Conservation (phyloP, 352 stramenopile species). For the Phytopythium cucurbitacearum region DNA sequence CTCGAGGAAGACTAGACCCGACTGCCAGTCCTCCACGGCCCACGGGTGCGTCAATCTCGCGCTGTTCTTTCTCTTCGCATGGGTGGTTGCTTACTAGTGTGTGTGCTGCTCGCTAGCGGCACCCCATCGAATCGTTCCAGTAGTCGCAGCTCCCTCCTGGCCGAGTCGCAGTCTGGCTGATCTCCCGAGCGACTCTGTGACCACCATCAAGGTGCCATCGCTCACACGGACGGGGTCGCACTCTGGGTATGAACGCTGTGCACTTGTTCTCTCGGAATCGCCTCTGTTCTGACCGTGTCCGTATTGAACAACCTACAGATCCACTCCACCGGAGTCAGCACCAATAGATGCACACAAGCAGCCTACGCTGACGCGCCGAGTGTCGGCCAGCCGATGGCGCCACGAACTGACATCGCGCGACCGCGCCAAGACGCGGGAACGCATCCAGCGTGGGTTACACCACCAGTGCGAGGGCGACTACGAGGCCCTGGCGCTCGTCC, state of each 20-base stretch:
- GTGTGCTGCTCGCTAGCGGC: too few relatives aligned
- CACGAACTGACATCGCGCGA: slow-evolving; percentile 50
- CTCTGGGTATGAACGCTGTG: slow-evolving; percentile 1
- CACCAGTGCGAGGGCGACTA: slow-evolving; percentile 54
- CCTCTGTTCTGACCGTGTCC: background rate
- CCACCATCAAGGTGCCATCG: slow-evolving; percentile 3
- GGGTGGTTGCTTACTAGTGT: too few relatives aligned
- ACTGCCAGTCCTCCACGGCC: slow-evolving; percentile 25
- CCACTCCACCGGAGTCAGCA: slow-evolving; percentile 5
- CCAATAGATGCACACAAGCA: slow-evolving; percentile 12
- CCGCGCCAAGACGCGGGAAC: slow-evolving; percentile 52
- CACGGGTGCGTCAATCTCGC: background rate
- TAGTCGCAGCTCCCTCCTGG: background rate
- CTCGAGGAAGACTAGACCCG: slow-evolving; percentile 26
- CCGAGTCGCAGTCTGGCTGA: slow-evolving; percentile 17
- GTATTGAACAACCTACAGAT: slow-evolving; percentile 3
- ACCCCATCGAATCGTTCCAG: too few relatives aligned
- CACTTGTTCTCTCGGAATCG: too few relatives aligned
- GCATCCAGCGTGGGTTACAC: slow-evolving; percentile 58
- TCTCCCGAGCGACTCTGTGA: slow-evolving; percentile 3
- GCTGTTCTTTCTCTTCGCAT: too few relatives aligned
- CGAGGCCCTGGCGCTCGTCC: slow-evolving; percentile 53
- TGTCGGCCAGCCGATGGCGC: slow-evolving; percentile 46
- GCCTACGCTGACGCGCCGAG: slow-evolving; percentile 35
- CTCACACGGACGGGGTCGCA: slow-evolving; percentile 8